Conservation (phyloP, 108 stramenopile genomes). For the Nitzschia palea region DNA sequence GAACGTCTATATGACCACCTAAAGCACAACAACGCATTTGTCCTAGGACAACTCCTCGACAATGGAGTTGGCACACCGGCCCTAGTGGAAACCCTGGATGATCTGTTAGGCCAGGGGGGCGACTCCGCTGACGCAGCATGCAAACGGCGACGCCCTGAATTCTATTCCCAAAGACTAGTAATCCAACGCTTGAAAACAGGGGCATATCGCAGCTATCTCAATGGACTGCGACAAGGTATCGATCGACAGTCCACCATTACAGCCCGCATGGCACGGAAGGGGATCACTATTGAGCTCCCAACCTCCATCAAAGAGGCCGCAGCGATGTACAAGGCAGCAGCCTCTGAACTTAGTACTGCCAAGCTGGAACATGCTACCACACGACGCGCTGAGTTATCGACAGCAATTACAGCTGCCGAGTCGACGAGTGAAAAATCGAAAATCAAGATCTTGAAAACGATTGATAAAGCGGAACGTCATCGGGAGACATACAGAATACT, state of each 20-base stretch:
- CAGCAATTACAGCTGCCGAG: not conserved
- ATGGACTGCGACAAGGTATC: too few species aligned
- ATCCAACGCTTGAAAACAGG: not conserved
- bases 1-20: not conserved
- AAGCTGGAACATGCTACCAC: not conserved
- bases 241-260: too few species aligned
- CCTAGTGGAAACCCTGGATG: not conserved
- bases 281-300: too few species aligned
- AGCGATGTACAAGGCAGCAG: not conserved
- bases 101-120: not conserved
- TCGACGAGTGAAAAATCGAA: not conserved
- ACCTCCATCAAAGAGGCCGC: not conserved
- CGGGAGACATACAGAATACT: too few species aligned
- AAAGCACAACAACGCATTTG: not conserved
- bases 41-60: not conserved
- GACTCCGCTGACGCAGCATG: not conserved
- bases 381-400: not conserved
- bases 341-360: too few species aligned
- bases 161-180: not conserved
- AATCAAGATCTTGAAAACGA: not conserved
- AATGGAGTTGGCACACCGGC: not conserved
- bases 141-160: not conserved
- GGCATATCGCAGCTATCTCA: not conserved
- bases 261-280: too few species aligned
- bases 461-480: too few species aligned